Base-by-base conservation (phyloP, 345 rosid genomes). In the Ceriops zippeliana region DNA sequence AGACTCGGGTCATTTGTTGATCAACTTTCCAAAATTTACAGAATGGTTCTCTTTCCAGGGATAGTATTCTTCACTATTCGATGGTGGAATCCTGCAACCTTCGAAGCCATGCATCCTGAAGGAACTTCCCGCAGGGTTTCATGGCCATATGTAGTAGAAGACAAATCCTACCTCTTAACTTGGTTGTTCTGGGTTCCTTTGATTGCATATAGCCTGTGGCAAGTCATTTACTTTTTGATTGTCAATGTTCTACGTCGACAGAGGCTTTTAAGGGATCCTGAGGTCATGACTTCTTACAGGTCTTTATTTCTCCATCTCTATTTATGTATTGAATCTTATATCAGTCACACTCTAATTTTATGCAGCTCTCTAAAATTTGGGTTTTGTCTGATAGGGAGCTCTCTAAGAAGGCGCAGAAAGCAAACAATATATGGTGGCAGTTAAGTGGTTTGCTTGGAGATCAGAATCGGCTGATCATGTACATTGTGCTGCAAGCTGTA, bases 211-310 rank as follows among this genome's bases (percentile, higher is more conserved):
- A 81, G 86, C 58, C 86, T 93, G 46, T 93, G 98, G 98, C 98
- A 93, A 78, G 83, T 73, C 51, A 91, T 93, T 61, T 93, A 93
- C 76, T 91, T 89, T 65, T 88, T 93, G 64, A 88, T 93, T 46
- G 98, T 93, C 76, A 78, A 93, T 78, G 98, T 93, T 76, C 79
- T 93, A 1, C 96, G 97, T 52, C 81, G 91, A 38, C 98, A 93
- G 77, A 84, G 98, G 81, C 80, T 93, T 64, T 71, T 93, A 27
- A 86, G 93, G 80, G 98, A 93, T 79, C 98, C 98, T 65, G 98
- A 93, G 85, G 98, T 93, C 66, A 93, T 93, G 98, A 93, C 98
- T 66, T 93, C 98, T 16, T 93, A 91, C 83, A 87, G 98, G 98
- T 91, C 67, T 28, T 34, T 38, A 28, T 72, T 13, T 54, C 68